Evolutionary conservation across 768 basidiomycete species (phyloP).

Genomic region (Suillus hirtellus): DNA sequence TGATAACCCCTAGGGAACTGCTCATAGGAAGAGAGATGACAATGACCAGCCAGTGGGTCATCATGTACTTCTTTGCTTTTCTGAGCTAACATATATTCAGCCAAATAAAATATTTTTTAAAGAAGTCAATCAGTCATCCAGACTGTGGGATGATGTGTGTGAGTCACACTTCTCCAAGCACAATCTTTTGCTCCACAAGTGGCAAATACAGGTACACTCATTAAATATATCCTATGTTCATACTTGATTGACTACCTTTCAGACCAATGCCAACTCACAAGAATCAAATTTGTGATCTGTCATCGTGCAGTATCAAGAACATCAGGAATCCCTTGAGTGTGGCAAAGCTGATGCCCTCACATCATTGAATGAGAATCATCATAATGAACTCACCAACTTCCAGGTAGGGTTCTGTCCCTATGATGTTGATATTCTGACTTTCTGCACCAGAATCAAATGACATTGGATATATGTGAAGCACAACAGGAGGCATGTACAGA

Average conservation of each 20-base stretch:
- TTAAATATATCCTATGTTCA: background rate
- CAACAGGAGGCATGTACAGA: background rate
- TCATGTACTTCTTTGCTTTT: too few species aligned
- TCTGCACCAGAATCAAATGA: background rate
- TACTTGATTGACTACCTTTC: background rate
- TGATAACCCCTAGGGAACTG: too few species aligned
- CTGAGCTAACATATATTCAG: too few species aligned
- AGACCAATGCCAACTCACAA: too few species aligned
- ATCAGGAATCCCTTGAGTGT: background rate
- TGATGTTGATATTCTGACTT: background rate
- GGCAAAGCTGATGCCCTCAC: background rate
- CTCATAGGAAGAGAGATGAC: too few species aligned
- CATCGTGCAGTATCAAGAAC: too few species aligned
- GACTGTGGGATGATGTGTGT: background rate
- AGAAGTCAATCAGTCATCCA: background rate
- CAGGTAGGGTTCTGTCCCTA: background rate
- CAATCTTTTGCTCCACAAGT: background rate
- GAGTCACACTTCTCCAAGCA: background rate
- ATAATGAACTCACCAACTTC: background rate
- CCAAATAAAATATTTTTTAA: too few species aligned
- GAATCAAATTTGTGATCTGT: too few species aligned
- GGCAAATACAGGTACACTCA: background rate
- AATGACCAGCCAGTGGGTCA: too few species aligned
- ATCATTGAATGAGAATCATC: background rate
- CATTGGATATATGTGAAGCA: background rate